Percentiles rank a stretch among this genome's conserved stretches.
These are phyloP conservation scores for Russula foetens DNA, from an alignment of 768 basidiomycete species.

Conservation along the genomic window DNA sequence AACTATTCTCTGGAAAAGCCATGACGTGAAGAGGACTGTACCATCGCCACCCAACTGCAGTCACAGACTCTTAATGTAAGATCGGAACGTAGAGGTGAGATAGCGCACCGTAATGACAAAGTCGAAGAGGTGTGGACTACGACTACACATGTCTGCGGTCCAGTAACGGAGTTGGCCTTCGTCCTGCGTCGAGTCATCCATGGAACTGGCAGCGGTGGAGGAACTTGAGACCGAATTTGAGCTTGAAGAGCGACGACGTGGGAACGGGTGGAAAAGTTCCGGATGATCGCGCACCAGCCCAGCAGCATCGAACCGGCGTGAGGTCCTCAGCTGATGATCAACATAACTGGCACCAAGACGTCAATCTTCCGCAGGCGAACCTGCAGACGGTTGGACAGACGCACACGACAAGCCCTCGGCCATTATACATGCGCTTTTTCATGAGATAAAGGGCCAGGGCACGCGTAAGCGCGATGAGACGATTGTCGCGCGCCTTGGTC, in stretches of 20 bases:
- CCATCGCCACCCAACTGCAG: conserved; percentile 92
- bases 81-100: background rate
- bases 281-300: conserved; percentile 84
- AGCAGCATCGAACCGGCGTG: conserved; percentile 89
- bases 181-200: conserved; percentile 39
- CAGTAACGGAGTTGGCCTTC: conserved; percentile 95
- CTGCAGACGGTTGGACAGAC: conserved; percentile 23
- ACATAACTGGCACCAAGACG: conserved; percentile 60
- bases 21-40: conserved; percentile 96
- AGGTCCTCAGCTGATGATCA: conserved; percentile 80
- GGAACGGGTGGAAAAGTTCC: conserved; percentile 75
- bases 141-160: conserved; percentile 94
- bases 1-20: conserved; percentile 97
- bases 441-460: conserved; percentile 94
- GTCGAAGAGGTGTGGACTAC: conserved; percentile 88
- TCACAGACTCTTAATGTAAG: background rate
- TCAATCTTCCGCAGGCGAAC: conserved; percentile 8
- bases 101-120: conserved; percentile 88
- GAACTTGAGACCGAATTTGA: conserved; percentile 51
- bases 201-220: conserved; percentile 37
- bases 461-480: conserved; percentile 89
- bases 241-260: conserved; percentile 66
- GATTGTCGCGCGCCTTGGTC: conserved; percentile 96
- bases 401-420: conserved; percentile 83
- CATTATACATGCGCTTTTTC: conserved; percentile 64